Conservation (phyloP, 148 eudicot genomes). For the Linanthus parryae region DNA sequence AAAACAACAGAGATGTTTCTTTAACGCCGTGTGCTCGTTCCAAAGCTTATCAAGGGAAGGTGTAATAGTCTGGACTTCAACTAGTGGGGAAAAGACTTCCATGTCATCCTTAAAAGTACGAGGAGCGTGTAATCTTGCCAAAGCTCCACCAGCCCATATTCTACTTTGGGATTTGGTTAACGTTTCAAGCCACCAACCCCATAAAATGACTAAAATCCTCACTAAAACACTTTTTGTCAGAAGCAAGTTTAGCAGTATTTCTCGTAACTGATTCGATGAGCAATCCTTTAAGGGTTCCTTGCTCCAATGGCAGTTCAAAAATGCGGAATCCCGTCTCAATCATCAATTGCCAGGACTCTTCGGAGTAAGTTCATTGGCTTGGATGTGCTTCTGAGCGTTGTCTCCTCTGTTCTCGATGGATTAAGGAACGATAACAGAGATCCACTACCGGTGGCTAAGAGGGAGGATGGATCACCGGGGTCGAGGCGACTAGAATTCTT, state of each 20-base stretch:
- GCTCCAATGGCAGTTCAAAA: too few relatives aligned
- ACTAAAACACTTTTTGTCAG: too few relatives aligned
- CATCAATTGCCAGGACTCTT: too few relatives aligned
- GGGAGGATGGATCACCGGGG: constrained; percentile 47
- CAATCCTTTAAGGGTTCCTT: too few relatives aligned
- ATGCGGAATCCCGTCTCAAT: too few relatives aligned
- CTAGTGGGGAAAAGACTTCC: constrained; percentile 97
- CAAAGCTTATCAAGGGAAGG: constrained; percentile 81
- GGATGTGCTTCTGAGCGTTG: constrained; percentile 51
- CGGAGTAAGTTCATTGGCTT: too few relatives aligned
- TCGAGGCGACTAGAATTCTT: constrained; percentile 39
- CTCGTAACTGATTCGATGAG: too few relatives aligned
- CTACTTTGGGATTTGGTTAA: too few relatives aligned
- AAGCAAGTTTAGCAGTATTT: too few relatives aligned
- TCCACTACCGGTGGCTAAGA: constrained; percentile 28
- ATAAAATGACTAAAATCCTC: too few relatives aligned
- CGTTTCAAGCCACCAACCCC: too few relatives aligned
- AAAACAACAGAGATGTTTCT: constrained; percentile 42
- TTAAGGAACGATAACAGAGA: constrained; percentile 22
- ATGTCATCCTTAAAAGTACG: constrained; percentile 81
- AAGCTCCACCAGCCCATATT: constrained; percentile 55
- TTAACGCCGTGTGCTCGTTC: constrained; percentile 51
- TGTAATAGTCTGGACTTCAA: constrained; percentile 85
- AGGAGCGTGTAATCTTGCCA: constrained; percentile 70
- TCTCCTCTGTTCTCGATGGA: constrained; percentile 43